Evolutionary conservation across 2,329 filamentous ascomycete species (phyloP).

Genomic region (Torrubiella hemipterigena): DNA sequence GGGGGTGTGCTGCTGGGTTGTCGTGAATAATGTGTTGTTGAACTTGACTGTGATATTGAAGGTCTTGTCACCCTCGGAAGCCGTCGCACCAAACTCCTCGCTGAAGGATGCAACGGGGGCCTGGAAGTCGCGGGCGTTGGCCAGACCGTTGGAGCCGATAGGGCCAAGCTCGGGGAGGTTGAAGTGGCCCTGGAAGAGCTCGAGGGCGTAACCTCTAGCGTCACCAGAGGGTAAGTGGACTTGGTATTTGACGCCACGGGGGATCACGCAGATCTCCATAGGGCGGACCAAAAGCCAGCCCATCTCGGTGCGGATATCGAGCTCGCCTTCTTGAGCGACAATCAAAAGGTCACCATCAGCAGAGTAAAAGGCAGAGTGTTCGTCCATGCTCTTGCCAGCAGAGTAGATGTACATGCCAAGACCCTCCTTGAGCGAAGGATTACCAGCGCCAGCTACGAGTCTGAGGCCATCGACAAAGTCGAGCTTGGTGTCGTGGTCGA

Average conservation of each 20-base stretch:
- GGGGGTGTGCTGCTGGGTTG: conserved; percentile 56
- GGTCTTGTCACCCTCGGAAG: conserved; percentile 19
- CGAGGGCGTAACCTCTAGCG: conserved; percentile 57
- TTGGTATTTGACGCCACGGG: conserved; percentile 56
- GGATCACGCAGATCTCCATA: conserved; percentile 61
- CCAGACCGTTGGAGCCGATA: conserved; percentile 56
- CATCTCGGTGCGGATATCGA: conserved; percentile 64
- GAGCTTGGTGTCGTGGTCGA: conserved; percentile 46
- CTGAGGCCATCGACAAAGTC: conserved; percentile 45
- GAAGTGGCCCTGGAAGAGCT: conserved; percentile 58
- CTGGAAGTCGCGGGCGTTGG: conserved; percentile 61
- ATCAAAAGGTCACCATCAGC: conserved; percentile 68
- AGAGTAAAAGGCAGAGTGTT: conserved; percentile 62
- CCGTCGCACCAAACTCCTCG: conserved; percentile 34
- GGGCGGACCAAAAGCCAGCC: conserved; percentile 57
- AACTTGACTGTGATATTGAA: conserved; percentile 52
- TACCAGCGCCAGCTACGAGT: conserved; percentile 64
- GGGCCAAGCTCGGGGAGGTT: conserved; percentile 55
- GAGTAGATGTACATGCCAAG: conserved; percentile 67
- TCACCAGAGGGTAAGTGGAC: conserved; percentile 47
- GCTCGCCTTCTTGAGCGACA: conserved; percentile 55
- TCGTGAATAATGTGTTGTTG: conserved; percentile 53
- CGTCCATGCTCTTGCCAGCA: conserved; percentile 59
- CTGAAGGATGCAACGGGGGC: conserved; percentile 54
- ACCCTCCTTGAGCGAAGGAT: conserved; percentile 62